Base-by-base conservation (phyloP, 2,329 filamentous ascomycete species). In the Colletotrichum theobromicola region DNA sequence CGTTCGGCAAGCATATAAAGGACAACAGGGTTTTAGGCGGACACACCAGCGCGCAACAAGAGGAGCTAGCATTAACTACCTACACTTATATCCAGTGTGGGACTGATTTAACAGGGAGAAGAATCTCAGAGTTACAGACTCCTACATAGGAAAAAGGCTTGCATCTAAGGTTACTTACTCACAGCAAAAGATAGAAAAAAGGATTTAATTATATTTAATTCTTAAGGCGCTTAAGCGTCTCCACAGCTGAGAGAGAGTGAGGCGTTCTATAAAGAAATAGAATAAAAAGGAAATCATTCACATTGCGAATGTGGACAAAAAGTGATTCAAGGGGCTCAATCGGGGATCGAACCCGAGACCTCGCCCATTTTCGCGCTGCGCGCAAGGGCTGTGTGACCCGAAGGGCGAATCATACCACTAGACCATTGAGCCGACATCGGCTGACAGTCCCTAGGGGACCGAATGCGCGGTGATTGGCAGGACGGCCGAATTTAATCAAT, bases 321-420 rank as follows among this genome's bases (percentile, higher is more conserved):
- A 62, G 2, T 4, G 2, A 18, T 13, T 24, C 6, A 9, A 9
- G 3, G 70, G 70, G 70, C 70, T 62, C 70, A 73, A 73, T 69
- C 70, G 70, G 70, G 70, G 46, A 46, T 73, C 70, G 70, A 73
- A 73, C 70, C 70, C 70, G 70, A 69, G 70, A 69, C 70, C 70
- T 73, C 70, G 70, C 70, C 70, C 70, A 70, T 30, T 68, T 53
- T 53, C 53, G 46, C 66, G 70, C 70, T 73, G 2, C 7, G 66
- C 70, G 58, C 26, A 63, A 70, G 70, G 70, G 28, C 58, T 50
- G 46, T 7, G 1, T 16, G 46, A 73, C 70, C 70, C 70, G 70
- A 73, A 73, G 70, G 70, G 70, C 70, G 70, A 73, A 73, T 73
- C 70, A 73, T 73, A 73, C 70, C 70, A 70, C 70, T 73, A 73